Base-by-base conservation (phyloP, 2,329 filamentous ascomycete species). In the Dothideomycetidae sp. region DNA sequence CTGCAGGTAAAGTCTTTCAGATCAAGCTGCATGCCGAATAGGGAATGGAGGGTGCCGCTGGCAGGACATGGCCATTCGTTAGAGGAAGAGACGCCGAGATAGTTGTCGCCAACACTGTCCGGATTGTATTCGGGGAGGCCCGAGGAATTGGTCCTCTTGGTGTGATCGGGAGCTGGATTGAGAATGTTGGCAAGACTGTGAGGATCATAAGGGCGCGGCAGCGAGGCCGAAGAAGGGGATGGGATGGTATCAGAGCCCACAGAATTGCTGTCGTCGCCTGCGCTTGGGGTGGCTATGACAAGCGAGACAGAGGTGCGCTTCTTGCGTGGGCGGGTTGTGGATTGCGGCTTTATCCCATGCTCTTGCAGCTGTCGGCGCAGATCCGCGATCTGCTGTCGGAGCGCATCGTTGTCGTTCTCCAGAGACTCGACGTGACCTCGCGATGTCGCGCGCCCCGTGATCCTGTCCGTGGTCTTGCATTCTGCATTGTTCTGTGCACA, bases 401-500 rank as follows among this genome's bases (percentile, higher is more conserved):
- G 71, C 47, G 70, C 69, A n/a, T 60, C 63, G 56, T 78, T 77
- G 51, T 85, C 75, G 42, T 71, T 68, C 57, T 93, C 82, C 39
- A 90, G 65, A 48, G 77, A 71, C 53, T 86, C 78, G 46, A 81
- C 67, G 51, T 88, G 84, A 37, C 84, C 84, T 49, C 84, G 69
- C 40, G 76, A 73, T 42, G 81, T 79, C 35, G 83, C 82, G 44
- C 80, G 77, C 41, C 83, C 81, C 3, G 81, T 86, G 52, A 90
- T 83, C 49, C 84, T 76, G 57, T 93, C 84, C 41, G 84, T 93
- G 37, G 85, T 85, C 59, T 73, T 78, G 61, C 84, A 93, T 52
- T 81, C 73, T 49, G 80, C 73, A 45, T 74, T 75, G 53, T 81
- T 80, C 57, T 79, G 75, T 48, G 73, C 63, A 62, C 84, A 93